Evolutionary conservation across 2,329 filamentous ascomycete genomes (phyloP).

Genomic region (Coniochaeta pulveracea): DNA sequence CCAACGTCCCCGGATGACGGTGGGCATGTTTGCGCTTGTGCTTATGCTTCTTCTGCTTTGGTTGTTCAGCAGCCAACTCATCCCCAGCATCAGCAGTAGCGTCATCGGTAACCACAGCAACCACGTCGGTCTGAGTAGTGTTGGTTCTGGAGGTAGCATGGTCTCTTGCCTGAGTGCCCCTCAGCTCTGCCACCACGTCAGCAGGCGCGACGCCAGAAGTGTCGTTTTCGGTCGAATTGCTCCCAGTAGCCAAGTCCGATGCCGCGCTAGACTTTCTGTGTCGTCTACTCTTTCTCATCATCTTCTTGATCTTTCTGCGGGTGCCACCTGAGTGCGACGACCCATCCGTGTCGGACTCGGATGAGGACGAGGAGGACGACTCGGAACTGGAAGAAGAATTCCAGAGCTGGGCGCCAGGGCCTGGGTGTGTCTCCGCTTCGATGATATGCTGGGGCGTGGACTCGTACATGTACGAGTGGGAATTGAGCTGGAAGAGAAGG

Average conservation of each 20-base stretch:
- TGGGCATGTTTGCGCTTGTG: constrained; percentile 22
- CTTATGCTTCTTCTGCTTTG: constrained; percentile 17
- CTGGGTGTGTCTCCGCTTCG: constrained; percentile 49
- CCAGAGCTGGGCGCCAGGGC: constrained; percentile 55
- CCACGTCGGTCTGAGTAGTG: constrained; percentile 6
- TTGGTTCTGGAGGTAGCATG: no score
- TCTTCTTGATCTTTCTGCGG: constrained; percentile 52
- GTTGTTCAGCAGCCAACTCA: constrained; percentile 11
- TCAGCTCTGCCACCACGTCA: neutral
- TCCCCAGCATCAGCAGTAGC: constrained; percentile 7
- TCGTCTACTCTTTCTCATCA: constrained; percentile 45
- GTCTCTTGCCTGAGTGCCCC: no score
- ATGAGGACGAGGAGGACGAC: constrained; percentile 20
- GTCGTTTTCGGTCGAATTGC: neutral
- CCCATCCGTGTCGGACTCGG: constrained; percentile 47
- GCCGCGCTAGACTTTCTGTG: constrained; percentile 48
- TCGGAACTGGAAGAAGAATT: constrained; percentile 35
- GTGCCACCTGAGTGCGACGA: constrained; percentile 29
- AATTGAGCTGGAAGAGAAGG: constrained; percentile 65
- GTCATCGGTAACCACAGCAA: constrained; percentile 5
- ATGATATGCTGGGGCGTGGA: constrained; percentile 60
- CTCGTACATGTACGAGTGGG: constrained; percentile 56
- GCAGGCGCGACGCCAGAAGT: neutral
- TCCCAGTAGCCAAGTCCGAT: neutral
- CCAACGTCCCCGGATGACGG: constrained; percentile 17